Base-by-base conservation (phyloP, 495 filamentous ascomycete species). In the Apodospora peruviana region DNA sequence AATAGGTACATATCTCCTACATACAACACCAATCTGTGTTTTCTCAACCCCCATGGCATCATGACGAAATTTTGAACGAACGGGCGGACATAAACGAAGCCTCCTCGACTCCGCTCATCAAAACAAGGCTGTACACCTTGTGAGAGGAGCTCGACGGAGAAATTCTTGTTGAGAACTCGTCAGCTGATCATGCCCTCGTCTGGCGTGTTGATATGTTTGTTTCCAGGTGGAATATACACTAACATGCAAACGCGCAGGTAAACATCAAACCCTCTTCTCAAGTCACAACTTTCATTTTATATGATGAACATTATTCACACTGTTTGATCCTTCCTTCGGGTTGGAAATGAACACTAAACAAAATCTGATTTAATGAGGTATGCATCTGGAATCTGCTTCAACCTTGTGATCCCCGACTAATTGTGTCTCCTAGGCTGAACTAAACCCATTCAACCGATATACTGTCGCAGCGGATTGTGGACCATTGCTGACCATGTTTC, bases 361-460 rank as follows among this genome's bases (percentile, higher is more conserved):
- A 91, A 93, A 85, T 95, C 90, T 96, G 90, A 96, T 96, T 90
- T 94, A 94, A 93, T 93, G 87, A 91, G 87, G 86, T 91, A 74
- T 71, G 79, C 74, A n/a, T 18, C 10, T 16, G 10, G 23, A 35
- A 18, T 17, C 7, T 18, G 29, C 8, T n/a, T 19, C 16, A 22
- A 9, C 19, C 8, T 4, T 35, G n/a, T 42, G 2, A 20, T 32
- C n/a, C n/a, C n/a, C n/a, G n/a, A n/a, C n/a, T n/a, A n/a, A n/a
- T n/a, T n/a, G n/a, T 8, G 18, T 8, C 41, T 62, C 43, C 32
- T 54, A 72, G 71, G 59, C 63, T 69, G 57, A 63, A 56, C 50
- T 41, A 27, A 63, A 27, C 47, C 59, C 16, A 48, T 34, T 47
- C 17, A 46, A 38, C 34, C 35, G 25, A 39, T 5, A 38, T 16